Base-by-base conservation (phyloP, 1,284 basidiomycete genomes). In the Vanrija humicola region DNA sequence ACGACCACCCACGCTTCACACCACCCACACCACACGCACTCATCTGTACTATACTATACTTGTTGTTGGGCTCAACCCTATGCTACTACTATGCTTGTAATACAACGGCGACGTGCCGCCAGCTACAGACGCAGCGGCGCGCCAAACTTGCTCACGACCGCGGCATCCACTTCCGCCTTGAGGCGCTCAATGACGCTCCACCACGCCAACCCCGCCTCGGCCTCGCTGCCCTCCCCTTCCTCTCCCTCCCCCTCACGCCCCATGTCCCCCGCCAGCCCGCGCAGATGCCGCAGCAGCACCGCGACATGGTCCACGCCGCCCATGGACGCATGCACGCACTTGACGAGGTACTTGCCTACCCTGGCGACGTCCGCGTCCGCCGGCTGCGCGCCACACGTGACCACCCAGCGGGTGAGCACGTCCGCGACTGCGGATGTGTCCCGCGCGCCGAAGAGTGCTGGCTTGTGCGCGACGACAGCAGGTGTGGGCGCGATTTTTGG, bases 211-310 rank as follows among this genome's bases (percentile, higher is more conserved):
- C 66, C 74, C 19, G 62, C 62, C 29, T 69, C 74, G 19, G 62
- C 62, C 29, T 69, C 74, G 10, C 58, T 48, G 38, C 70, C 65
- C 46, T 78, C 74, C 62, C 65, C 75, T 18, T 61, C 63, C 25
- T 69, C 73, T 12, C 54, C 48, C 4, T n/a, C 29, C 4, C 48
- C 54, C 19, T 62, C 50, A 8, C 46, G 25, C 34, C n/a, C 59
- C 58, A 58, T 65, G 48, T 69, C 67, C 48, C 53, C 57, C 49
- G 69, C 61, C 18, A 76, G 47, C 5, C 61, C 58, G 46, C 61
- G 64, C 89, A 90, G 91, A 84, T 87, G 91, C 67, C 82, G 84
- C 77, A 90, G 78, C 21, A 89, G 82, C 26, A 81, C 81, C 3
- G 86, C 72, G 38, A 84, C 86, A 59, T 82, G 82, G 72, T 87